Percentiles rank a stretch among this genome's conserved stretches.
These are phyloP conservation scores for Alternaria rosae DNA, from an alignment of 2,329 filamentous ascomycete species.

Conservation along the genomic window DNA sequence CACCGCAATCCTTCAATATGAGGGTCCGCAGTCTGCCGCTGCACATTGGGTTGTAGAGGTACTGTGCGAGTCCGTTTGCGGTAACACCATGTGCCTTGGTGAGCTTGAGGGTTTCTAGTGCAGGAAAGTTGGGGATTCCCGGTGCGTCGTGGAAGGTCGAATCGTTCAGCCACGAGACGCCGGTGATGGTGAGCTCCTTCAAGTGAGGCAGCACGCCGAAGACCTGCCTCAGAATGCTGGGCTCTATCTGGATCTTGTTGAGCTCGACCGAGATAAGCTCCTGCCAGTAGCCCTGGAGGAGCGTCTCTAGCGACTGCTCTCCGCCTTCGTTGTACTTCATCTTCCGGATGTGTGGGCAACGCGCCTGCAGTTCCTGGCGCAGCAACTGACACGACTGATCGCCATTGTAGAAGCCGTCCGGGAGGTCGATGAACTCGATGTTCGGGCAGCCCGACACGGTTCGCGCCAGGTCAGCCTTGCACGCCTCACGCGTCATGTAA, in stretches of 20 bases:
- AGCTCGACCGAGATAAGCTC: slow-evolving; percentile 78
- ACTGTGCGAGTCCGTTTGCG: slow-evolving; percentile 71
- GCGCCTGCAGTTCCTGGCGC: slow-evolving; percentile 81
- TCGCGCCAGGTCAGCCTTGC: slow-evolving; percentile 82
- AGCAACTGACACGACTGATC: slow-evolving; percentile 77
- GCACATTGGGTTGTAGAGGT: slow-evolving; percentile 66
- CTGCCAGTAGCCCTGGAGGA: slow-evolving; percentile 73
- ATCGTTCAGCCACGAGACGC: slow-evolving; percentile 75
- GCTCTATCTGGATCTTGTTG: slow-evolving; percentile 72
- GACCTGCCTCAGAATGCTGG: slow-evolving; percentile 72
- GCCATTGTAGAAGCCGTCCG: slow-evolving; percentile 84
- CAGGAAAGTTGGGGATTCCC: slow-evolving; percentile 74
- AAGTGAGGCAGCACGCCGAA: slow-evolving; percentile 72
- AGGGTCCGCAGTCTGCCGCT: slow-evolving; percentile 70
- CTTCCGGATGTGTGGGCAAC: slow-evolving; percentile 84
- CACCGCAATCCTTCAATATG: slow-evolving; percentile 71
- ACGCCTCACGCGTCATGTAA: slow-evolving; percentile 92
- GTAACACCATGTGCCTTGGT: slow-evolving; percentile 76
- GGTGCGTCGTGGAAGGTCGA: slow-evolving; percentile 74
- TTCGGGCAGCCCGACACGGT: slow-evolving; percentile 86
- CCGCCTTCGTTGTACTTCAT: slow-evolving; percentile 85
- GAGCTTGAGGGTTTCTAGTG: slow-evolving; percentile 75
- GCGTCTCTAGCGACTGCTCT: slow-evolving; percentile 76
- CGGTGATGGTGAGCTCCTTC: slow-evolving; percentile 75
- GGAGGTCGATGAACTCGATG: slow-evolving; percentile 87